phyloP scores from a whole-genome alignment of 2,329 filamentous ascomycete species.

The Penicillium sp. region DNA sequence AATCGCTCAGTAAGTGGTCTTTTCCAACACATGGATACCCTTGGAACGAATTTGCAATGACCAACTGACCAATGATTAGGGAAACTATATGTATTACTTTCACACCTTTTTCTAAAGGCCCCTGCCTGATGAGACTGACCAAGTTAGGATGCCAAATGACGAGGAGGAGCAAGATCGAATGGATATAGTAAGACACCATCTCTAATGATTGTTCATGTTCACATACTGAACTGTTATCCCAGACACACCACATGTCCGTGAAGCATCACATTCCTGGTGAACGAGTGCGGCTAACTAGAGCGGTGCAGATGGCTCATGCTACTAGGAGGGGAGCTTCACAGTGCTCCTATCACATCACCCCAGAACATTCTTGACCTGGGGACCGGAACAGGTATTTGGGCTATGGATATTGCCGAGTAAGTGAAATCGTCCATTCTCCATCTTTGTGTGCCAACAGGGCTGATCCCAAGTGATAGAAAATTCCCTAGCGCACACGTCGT shows the following conservation, averaged over 20 bases:
- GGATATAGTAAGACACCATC: slow-evolving; percentile 22
- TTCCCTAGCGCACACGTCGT: slow-evolving; percentile 38
- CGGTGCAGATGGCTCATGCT: slow-evolving; percentile 24
- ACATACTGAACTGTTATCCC: slow-evolving; percentile 4
- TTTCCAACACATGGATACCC: neutral
- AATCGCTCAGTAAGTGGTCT: slow-evolving; percentile 25
- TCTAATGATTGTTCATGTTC: neutral
- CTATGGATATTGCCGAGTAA: slow-evolving; percentile 43
- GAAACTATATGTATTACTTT: slow-evolving; percentile 15
- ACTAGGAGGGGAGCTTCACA: slow-evolving; percentile 25
- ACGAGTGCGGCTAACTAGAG: slow-evolving; percentile 17
- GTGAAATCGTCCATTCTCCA: neutral
- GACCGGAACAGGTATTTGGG: slow-evolving; percentile 47
- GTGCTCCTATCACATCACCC: slow-evolving; percentile 24
- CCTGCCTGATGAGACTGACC: slow-evolving; percentile 1
- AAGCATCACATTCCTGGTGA: neutral
- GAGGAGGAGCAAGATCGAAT: slow-evolving; percentile 36
- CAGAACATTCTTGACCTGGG: slow-evolving; percentile 42
- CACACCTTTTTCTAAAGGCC: neutral
- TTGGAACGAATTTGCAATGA: neutral
- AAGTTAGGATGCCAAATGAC: slow-evolving; percentile 34
- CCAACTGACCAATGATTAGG: slow-evolving; percentile 2
- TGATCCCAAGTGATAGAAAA: slow-evolving; percentile 14
- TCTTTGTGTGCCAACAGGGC: neutral
- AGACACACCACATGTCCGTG: slow-evolving; percentile 23